Evolutionary conservation across 768 basidiomycete genomes (phyloP).

Genomic region (Russula compacta): DNA sequence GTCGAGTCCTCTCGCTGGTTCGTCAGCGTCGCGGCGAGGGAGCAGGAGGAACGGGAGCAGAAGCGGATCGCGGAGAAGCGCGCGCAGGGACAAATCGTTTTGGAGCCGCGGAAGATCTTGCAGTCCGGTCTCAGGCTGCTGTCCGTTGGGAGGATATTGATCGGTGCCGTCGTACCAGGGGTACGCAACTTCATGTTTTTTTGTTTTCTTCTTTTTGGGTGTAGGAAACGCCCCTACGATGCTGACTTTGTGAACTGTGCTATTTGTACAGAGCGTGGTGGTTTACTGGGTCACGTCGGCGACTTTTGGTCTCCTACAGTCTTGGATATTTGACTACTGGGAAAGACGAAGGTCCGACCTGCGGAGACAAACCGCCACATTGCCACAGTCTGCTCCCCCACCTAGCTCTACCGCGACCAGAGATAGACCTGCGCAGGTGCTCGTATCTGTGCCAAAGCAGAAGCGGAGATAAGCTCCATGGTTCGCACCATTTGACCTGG

Average conservation of each 20-base stretch:
- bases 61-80: constrained; percentile 37
- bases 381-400: not conserved
- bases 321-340: constrained; percentile 64
- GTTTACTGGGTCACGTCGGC: constrained; percentile 78
- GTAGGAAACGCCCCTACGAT: not conserved
- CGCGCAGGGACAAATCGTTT: constrained; percentile 36
- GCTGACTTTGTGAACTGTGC: not conserved
- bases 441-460: not conserved
- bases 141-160: constrained; percentile 56
- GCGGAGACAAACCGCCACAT: not conserved
- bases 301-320: constrained; percentile 61
- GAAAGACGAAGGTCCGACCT: constrained; percentile 34
- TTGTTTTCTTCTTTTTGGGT: too few relatives aligned
- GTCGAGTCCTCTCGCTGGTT: constrained; percentile 74
- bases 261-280: constrained; percentile 43
- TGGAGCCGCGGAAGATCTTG: constrained; percentile 41
- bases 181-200: constrained; percentile 32
- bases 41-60: constrained; percentile 40
- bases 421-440: not conserved
- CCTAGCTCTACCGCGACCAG: not conserved
- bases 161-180: constrained; percentile 63
- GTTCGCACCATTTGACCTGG: not conserved
- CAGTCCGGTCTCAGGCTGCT: constrained; percentile 47
- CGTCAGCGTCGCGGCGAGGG: constrained; percentile 46
- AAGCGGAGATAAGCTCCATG: constrained; percentile 1